phyloP scores from a whole-genome alignment of 495 filamentous ascomycete genomes.

The Trichoderma erinaceum region DNA sequence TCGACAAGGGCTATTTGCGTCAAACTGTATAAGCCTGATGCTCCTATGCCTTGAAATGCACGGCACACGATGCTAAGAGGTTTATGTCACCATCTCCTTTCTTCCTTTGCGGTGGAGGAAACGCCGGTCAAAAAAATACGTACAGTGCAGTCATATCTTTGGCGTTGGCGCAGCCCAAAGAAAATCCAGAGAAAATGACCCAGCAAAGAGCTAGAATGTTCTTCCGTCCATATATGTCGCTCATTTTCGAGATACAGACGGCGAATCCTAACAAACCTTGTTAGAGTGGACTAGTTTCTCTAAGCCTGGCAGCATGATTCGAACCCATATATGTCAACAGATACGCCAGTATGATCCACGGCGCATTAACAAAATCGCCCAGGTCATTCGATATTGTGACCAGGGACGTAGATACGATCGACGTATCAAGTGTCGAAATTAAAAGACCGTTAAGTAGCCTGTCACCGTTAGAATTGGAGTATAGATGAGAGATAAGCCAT shows the following conservation, averaged over 20 bases:
- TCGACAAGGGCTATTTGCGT: conserved; percentile 50
- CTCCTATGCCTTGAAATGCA: conserved; percentile 57
- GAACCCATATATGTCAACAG: conserved; percentile 55
- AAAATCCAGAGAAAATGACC: conserved; percentile 49
- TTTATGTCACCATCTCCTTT: not conserved
- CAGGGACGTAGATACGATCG: conserved; percentile 58
- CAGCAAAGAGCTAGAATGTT: conserved; percentile 43
- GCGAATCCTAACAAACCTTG: conserved; percentile 40
- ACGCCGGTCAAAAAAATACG: conserved; percentile 15
- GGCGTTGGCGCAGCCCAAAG: conserved; percentile 50
- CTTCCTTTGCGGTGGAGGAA: not conserved
- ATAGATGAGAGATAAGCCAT: not conserved
- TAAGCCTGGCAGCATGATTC: conserved; percentile 4
- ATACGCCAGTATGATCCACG: conserved; percentile 57
- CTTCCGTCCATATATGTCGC: conserved; percentile 54
- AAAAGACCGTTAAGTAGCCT: conserved; percentile 53
- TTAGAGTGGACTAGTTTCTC: not conserved
- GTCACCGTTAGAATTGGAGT: not conserved
- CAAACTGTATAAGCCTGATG: conserved; percentile 52
- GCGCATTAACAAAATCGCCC: conserved; percentile 44
- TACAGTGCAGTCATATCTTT: conserved; percentile 49
- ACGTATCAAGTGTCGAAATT: conserved; percentile 56
- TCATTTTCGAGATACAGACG: conserved; percentile 53
- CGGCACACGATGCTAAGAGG: conserved; percentile 49
- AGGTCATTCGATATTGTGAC: conserved; percentile 53